A percentile compares a stretch with the other conserved stretches of the same genome.
These are phyloP conservation scores for Besnoitia besnoiti DNA, from an alignment of 169 alveolate genomes.

Conservation along the genomic window DNA sequence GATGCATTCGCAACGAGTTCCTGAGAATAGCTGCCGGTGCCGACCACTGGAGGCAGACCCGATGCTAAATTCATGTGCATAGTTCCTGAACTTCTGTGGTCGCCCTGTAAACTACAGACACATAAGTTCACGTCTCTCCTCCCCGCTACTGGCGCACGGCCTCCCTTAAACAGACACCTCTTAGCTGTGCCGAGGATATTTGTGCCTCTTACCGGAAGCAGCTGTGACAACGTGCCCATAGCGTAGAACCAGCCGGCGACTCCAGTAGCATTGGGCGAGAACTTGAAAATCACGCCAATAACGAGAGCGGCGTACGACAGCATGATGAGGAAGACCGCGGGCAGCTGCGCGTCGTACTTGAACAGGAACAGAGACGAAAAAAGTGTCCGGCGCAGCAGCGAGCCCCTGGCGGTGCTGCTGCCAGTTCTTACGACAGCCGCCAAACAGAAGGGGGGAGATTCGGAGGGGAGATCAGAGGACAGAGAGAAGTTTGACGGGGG, in stretches of 20 bases:
- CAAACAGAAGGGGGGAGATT: neutral
- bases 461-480: neutral
- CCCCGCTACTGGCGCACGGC: too few relatives aligned
- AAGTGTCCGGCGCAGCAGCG: constrained; percentile 82
- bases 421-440: constrained; percentile 85
- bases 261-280: constrained; percentile 47
- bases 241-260: constrained; percentile 59
- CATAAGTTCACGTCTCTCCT: too few relatives aligned
- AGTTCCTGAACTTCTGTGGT: too few relatives aligned
- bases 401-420: constrained; percentile 84
- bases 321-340: constrained; percentile 66
- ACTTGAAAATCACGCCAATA: neutral
- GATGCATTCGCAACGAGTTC: too few relatives aligned
- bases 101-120: too few relatives aligned
- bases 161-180: too few relatives aligned
- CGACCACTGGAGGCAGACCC: too few relatives aligned
- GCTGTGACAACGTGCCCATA: constrained; percentile 38
- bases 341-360: constrained; percentile 72
- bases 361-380: constrained; percentile 78
- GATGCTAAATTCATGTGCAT: too few relatives aligned
- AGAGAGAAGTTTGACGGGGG: neutral
- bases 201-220: constrained; percentile 41
- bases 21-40: too few relatives aligned
- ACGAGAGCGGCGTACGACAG: constrained; percentile 63
- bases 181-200: too few relatives aligned